Conservation (phyloP, 2,329 filamentous ascomycete species). For the Cadophora sp. region DNA sequence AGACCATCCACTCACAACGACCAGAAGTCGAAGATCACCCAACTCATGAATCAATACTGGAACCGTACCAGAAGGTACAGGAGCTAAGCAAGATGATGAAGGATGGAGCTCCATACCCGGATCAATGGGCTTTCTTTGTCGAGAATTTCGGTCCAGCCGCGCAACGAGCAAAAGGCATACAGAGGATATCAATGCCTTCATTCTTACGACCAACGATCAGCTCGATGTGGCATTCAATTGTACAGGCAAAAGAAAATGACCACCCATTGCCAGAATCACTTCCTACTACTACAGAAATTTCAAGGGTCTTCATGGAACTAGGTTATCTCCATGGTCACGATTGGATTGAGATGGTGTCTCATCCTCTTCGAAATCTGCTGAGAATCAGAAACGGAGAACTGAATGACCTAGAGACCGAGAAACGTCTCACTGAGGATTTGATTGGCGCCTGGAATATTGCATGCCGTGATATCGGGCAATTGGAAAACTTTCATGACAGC, state of each 20-base stretch:
- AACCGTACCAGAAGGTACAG: conserved; percentile 40
- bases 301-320: conserved; percentile 35
- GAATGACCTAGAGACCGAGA: conserved; percentile 22
- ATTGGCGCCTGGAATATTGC: conserved; percentile 43
- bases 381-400: conserved; percentile 15
- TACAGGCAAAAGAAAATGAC: conserved; percentile 32
- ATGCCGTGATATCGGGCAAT: conserved; percentile 30
- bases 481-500: conserved; percentile 21
- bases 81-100: conserved; percentile 40
- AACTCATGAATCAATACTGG: conserved; percentile 26
- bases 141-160: conserved; percentile 42
- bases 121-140: conserved; percentile 43
- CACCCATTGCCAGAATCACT: conserved; percentile 35
- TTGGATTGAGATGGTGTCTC: conserved; percentile 39
- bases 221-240: conserved; percentile 34
- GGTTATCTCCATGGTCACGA: conserved; percentile 35
- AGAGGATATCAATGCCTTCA: conserved; percentile 21
- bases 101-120: conserved; percentile 27
- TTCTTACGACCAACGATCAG: conserved; percentile 22
- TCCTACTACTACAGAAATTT: conserved; percentile 41
- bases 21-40: conserved; percentile 5
- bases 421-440: conserved; percentile 36
- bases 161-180: not conserved
- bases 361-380: conserved; percentile 35
- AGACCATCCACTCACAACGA: conserved; percentile 32